phyloP scores from a whole-genome alignment of 345 rosid species.

The Ricinus communis region DNA sequence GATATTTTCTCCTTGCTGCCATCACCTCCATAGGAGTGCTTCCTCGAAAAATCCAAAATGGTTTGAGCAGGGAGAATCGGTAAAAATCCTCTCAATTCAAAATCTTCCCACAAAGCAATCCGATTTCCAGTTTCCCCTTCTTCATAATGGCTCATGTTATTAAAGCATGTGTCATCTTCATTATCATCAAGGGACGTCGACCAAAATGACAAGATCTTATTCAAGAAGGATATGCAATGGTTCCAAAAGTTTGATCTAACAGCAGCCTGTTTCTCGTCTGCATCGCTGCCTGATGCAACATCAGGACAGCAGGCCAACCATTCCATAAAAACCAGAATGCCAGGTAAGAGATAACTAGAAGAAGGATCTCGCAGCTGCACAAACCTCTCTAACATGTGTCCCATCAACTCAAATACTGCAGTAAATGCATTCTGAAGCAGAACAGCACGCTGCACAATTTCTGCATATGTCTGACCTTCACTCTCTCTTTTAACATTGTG shows the following conservation, averaged over 20 bases:
- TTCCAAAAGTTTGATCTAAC: conserved; percentile 71
- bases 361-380: conserved; percentile 66
- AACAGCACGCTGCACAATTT: conserved; percentile 85
- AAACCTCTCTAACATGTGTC: conserved; percentile 58
- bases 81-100: conserved; percentile 84
- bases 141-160: conserved; percentile 81
- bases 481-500: conserved; percentile 69
- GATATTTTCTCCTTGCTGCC: conserved; percentile 64
- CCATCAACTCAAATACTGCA: conserved; percentile 80
- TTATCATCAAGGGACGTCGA: conserved; percentile 53
- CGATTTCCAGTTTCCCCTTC: conserved; percentile 89
- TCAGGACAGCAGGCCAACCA: conserved; percentile 95
- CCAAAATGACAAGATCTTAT: conserved; percentile 56
- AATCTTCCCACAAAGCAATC: conserved; percentile 91
- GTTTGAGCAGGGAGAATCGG: conserved; percentile 86
- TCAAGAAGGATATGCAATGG: conserved; percentile 60
- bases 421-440: conserved; percentile 76
- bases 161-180: conserved; percentile 83
- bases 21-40: conserved; percentile 56
- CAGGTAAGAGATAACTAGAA: conserved; percentile 75
- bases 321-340: conserved; percentile 78
- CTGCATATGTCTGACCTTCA: conserved; percentile 86
- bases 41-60: conserved; percentile 84
- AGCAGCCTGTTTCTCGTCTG: conserved; percentile 64
- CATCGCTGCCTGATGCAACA: conserved; percentile 57